These are phyloP conservation scores for Dipteronia sinensis DNA, from an alignment of 345 rosid species.

Conservation along the genomic window DNA sequence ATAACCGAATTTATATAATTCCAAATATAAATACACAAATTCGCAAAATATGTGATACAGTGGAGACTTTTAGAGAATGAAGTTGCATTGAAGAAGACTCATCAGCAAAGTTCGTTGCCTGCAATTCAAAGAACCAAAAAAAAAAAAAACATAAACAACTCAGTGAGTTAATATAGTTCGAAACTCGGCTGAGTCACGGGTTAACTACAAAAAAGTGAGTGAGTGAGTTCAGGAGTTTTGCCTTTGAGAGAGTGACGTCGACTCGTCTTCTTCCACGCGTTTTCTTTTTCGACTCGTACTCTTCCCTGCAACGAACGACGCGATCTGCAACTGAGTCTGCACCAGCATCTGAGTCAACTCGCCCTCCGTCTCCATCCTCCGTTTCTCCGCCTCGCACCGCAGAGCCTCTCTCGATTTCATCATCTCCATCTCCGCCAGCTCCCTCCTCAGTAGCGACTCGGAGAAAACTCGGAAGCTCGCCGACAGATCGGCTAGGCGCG, in stretches of 20 bases:
- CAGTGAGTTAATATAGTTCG: not conserved
- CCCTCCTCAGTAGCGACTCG: conserved; percentile 51
- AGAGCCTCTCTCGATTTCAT: conserved; percentile 54
- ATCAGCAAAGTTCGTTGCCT: conserved; percentile 48
- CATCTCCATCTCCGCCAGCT: conserved; percentile 63
- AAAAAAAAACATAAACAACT: not conserved
- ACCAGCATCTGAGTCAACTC: conserved; percentile 56
- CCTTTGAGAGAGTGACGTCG: conserved; percentile 27
- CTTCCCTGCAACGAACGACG: conserved; percentile 31
- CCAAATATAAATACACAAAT: too few species aligned
- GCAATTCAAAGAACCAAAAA: conserved; percentile 4
- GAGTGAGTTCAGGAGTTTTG: not conserved
- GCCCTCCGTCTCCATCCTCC: conserved; percentile 46
- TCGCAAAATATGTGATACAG: not conserved
- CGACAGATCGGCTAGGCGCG: conserved; percentile 26
- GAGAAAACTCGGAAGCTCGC: conserved; percentile 41
- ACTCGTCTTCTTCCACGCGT: conserved; percentile 40
- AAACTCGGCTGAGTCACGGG: not conserved
- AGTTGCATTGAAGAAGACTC: conserved; percentile 44
- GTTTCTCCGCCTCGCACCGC: conserved; percentile 52
- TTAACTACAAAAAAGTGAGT: not conserved
- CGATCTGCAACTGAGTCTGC: conserved; percentile 54
- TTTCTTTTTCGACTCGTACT: conserved; percentile 48
- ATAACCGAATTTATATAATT: too few species aligned
- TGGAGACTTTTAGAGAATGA: conserved; percentile 23